Base-by-base conservation (phyloP, 345 rosid species). In the Punica granatum region DNA sequence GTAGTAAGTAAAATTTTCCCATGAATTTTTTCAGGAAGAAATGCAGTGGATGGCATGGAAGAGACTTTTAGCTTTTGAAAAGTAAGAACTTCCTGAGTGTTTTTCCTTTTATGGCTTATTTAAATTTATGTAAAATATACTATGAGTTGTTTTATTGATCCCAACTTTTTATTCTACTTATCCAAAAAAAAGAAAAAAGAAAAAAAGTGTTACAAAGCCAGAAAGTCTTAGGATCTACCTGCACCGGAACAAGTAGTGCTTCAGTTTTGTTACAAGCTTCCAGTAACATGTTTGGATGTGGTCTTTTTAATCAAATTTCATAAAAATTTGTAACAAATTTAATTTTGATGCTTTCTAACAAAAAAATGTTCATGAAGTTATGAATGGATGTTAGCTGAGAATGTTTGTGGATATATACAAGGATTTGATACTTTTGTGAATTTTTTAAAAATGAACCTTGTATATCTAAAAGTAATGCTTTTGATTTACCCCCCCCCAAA, bases 21-120 rank as follows among this genome's bases (percentile, higher is more conserved):
- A 48, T 2, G 14, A 53, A 70, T 26, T 31, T 60, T 34, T 69
- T 65, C 86, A 90, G 98, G 98, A 93, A 77, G 97, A 93, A 75
- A 67, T 70, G 69, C 98, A 90, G 65, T 93, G 97, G 98, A 77
- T 88, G 79, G 92, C 92, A 49, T 93, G 98, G 98, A 90, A 89
- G 83, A 87, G 80, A 80, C 80, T 85, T 72, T 72, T 90, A 69
- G 84, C 87, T 64, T 93, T 90, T 80, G 98, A 93, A 74, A 93
- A 83, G 97, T 93, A 87, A 81, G 83, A 26, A 18, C 42, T 35
- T 48, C 53, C 28, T 39, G 25, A 41, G 31, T 56, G 16, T 60
- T 39, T 51, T 39, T 37, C 58, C 1, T 35, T n/a, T 60, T n/a
- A n/a, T 67, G 30, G 9, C 43, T 8, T 23, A 34, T 34, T 19